Evolutionary conservation across 495 filamentous ascomycete species (phyloP), one percentile per base, ranked within the genome.

Genomic region (Halenospora varia): DNA sequence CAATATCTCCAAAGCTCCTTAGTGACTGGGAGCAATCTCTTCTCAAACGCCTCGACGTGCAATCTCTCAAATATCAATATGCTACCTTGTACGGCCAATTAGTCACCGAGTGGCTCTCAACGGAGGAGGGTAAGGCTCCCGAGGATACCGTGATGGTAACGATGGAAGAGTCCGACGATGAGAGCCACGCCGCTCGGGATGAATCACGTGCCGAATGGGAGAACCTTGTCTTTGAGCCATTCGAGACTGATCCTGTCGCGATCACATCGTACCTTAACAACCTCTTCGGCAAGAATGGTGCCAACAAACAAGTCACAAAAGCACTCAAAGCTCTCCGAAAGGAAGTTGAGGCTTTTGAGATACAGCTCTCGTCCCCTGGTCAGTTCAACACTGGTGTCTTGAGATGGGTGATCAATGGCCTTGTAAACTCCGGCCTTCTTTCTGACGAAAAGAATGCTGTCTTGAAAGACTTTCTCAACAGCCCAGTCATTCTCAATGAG

Each of bases 41-140:
- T 18, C 70, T 79, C 55, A 70, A 72, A n/a, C 73, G 77, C 26
- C 67, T 83, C 4, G 68, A 72, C 15, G 50, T 71, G 17, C 74
- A 86, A 59, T 77, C 81, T 25, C 62, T 77, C 26, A 82, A 80
- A 49, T 81, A 82, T 51, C 71, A 85, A 47, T 85, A 87, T 66
- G 82, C 82, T 0, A 70, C 75, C 15, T 75, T 88, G 18, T 88
- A 86, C 61, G 83, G 77, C 48, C 70, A 77, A 47, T 64, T 88
- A 41, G 79, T 88, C 13, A 86, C 77, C 0, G 82, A 89, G 62
- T 88, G 85, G 83, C 66, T 88, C 45, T 64, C 52, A 24, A 63
- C 56, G 3, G 64, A 63, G 55, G 51, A 62, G 20, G 53, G n/a
- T 19, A 41, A 20, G 19, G 48, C 54, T 10, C 45, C 25, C 3